Evolutionary conservation across 164 flowering plant species (phyloP), one percentile per base, ranked within the genome.

Genomic region (Kingdonia uniflora): DNA sequence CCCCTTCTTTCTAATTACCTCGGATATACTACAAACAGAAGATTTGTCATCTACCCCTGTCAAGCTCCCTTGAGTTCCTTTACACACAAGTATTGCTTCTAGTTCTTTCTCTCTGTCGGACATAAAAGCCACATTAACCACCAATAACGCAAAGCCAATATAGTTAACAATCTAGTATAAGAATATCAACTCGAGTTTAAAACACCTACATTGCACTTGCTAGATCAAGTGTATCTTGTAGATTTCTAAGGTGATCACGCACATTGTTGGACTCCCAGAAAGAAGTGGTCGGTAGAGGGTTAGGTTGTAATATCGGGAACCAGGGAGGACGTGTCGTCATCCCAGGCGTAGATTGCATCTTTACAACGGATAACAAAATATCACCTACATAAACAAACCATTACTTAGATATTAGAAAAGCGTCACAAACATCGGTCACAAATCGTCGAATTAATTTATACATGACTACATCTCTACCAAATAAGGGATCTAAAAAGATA

Each of bases 71-170:
- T 66, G 53, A 40, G 14, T 41, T 54, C 65, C 77, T 71, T 75
- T 81, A 35, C 67, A 54, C 63, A 26, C 16, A 44, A 55, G 60
- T 52, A 82, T 52, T 66, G 67, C 65, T 55, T 85, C 82, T 42
- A 87, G 61, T 67, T 91, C 95, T 51, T 71, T 75, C 63, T 75
- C 64, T 82, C 96, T 83, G 73, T 43, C 22, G 11, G 39, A 29
- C 14, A 26, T 15, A 15, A 24, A 11, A 40, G 14, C 29, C 14
- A 13, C 17, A 14, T 54, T 20, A 23, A 14, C 52, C 21, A 21
- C 16, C 6, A 53, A 41, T 16, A 56, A 23, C 2, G 2, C 2
- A 25, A 37, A 43, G 12, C 33, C 19, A 17, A 23, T 11, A 57
- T 12, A 13, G 25, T 14, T 37, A 19, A 22, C 17, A 23, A 35